Evolutionary conservation across 78 protist species (phyloP).

Genomic region (Dictyostelium purpureum): DNA sequence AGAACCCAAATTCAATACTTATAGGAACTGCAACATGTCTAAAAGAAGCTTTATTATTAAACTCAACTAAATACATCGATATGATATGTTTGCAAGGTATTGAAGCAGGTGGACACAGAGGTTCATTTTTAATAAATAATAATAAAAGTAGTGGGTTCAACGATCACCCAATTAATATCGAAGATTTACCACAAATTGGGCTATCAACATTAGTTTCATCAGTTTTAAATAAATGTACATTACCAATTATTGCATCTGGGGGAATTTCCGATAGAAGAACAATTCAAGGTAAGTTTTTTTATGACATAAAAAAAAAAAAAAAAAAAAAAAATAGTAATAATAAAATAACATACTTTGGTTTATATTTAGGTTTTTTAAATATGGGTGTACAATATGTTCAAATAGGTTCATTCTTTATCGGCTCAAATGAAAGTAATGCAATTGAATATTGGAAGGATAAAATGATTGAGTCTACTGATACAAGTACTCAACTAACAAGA

Average conservation of each 20-base stretch:
- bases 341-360: no score
- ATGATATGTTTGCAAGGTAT: conserved; percentile 11
- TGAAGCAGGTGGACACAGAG: conserved; percentile 75
- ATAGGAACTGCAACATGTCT: conserved; percentile 26
- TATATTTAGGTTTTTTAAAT: no score
- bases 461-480: neutral
- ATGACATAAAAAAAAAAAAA: no score
- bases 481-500: neutral
- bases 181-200: neutral
- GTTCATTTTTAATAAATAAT: conserved; percentile 28
- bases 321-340: no score
- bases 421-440: neutral
- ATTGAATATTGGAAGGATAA: neutral
- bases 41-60: neutral
- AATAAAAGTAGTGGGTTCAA: neutral
- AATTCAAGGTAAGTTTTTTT: neutral
- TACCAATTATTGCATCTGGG: conserved; percentile 41
- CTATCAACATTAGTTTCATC: neutral
- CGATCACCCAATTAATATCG: neutral
- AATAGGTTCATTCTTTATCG: conserved; percentile 14
- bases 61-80: neutral
- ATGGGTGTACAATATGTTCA: conserved; percentile 45
- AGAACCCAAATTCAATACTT: neutral
- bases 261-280: neutral
- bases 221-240: neutral